Conservation (phyloP, 2,329 filamentous ascomycete species). For the Nemania bipapillata region DNA sequence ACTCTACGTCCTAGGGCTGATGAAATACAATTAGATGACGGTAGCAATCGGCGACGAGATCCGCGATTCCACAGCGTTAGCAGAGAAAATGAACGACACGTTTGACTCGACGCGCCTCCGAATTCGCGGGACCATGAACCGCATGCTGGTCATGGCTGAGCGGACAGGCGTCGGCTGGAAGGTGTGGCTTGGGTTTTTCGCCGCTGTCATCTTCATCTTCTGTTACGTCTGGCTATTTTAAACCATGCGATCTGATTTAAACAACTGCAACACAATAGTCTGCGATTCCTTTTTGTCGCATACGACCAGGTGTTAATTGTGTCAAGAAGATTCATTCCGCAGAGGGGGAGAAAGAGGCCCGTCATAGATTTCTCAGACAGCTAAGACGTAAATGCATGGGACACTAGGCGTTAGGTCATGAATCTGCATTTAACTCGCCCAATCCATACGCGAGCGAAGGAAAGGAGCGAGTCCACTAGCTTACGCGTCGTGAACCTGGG, state of each 20-base stretch:
- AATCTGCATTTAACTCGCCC: slow-evolving; percentile 21
- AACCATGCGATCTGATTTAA: slow-evolving; percentile 40
- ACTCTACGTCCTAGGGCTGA: slow-evolving; percentile 13
- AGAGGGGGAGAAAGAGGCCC: slow-evolving; percentile 2
- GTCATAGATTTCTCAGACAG: slow-evolving; percentile 26
- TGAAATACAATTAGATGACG: slow-evolving; percentile 72
- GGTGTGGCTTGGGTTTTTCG: slow-evolving; percentile 91
- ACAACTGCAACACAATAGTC: not conserved
- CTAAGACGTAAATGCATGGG: slow-evolving; percentile 27
- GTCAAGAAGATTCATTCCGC: not conserved
- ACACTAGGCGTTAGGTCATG: slow-evolving; percentile 32
- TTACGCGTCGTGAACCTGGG: not conserved
- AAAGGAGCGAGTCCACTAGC: slow-evolving; percentile 1
- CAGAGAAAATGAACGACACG: slow-evolving; percentile 94
- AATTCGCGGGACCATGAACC: slow-evolving; percentile 91
- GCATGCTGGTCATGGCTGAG: slow-evolving; percentile 96
- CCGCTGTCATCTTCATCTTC: slow-evolving; percentile 83
- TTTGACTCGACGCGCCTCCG: slow-evolving; percentile 87
- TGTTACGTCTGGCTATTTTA: slow-evolving; percentile 91
- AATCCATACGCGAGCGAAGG: slow-evolving; percentile 15
- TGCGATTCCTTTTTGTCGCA: not conserved
- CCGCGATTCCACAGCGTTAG: slow-evolving; percentile 84
- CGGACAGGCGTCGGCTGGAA: slow-evolving; percentile 94
- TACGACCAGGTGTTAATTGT: not conserved
- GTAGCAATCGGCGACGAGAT: slow-evolving; percentile 95